Evolutionary conservation across 805 yeast genomes (phyloP), one percentile per base, ranked within the genome.

Genomic region (Zygotorulaspora sp.): DNA sequence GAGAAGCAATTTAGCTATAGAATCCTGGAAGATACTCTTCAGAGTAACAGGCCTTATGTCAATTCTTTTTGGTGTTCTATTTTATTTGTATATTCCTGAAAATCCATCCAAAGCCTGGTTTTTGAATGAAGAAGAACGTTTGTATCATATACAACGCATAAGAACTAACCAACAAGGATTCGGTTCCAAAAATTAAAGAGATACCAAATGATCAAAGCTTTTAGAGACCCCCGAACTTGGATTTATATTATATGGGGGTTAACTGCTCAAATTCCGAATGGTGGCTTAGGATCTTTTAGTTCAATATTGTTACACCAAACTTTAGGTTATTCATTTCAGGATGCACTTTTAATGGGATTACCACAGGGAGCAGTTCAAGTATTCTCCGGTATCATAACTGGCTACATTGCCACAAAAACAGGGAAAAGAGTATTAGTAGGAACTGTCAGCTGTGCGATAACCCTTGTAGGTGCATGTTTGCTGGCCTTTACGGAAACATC

Each of bases 111-210:
- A 58, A 12, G 75, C 77, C 4, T 69, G 73, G 69, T 67, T 68
- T 36, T 59, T 68, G 43, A 62, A 57, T 6, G 71, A 68, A 15
- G 65, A 65, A 38, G 82, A 74, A 49, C 52, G 47, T 70, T 63
- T 46, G 13, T 55, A 66, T 49, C 70, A 71, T 30, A 74, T 75
- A 23, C 74, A 68, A 55, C 68, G 78, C 46, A 74, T 73, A 45
- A 71, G 77, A 45, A 49, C 48, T 14, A 76, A 72, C 58, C 74
- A 70, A 47, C 79, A 71, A 44, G 85, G 83, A 32, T 72, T 72
- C 50, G 80, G 81, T 40, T 72, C 68, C 47, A 68, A 61, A 46
- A 64, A 30, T 74, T 78, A 68, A 77, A 77, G 50, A 62, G 62
- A 66, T 56, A 67, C 36, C 85, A 80, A 54, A 58, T 75, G 28